A percentile compares a stretch with the other conserved stretches of the same genome.
phyloP scores from a whole-genome alignment of 2,329 filamentous ascomycete genomes.

The Aspergillus aculeatinus region DNA sequence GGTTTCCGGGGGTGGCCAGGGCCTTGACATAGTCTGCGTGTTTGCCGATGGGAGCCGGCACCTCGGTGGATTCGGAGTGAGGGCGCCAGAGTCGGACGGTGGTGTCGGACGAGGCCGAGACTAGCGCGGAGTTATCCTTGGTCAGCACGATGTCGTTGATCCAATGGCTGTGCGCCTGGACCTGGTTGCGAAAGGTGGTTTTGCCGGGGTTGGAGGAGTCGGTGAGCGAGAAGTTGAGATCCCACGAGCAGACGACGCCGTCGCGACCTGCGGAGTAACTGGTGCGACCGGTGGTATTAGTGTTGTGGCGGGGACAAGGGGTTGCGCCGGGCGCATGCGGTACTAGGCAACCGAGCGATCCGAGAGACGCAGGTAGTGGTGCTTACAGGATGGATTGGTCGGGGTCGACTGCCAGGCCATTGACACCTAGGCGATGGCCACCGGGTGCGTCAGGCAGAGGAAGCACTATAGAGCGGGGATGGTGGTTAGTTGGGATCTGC shows the following conservation, averaged over 20 bases:
- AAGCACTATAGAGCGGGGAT: slow-evolving; percentile 54
- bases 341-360: neutral
- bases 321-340: neutral
- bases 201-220: slow-evolving; percentile 35
- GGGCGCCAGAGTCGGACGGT: slow-evolving; percentile 93
- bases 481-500: slow-evolving; percentile 8
- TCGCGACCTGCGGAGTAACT: slow-evolving; percentile 96
- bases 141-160: slow-evolving; percentile 88
- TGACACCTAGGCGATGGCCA: slow-evolving; percentile 90
- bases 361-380: neutral
- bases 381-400: slow-evolving; percentile 81
- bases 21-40: slow-evolving; percentile 97
- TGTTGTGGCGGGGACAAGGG: slow-evolving; percentile 7
- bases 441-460: slow-evolving; percentile 72
- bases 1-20: slow-evolving; percentile 71
- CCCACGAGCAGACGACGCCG: slow-evolving; percentile 94
- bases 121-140: slow-evolving; percentile 72
- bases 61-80: slow-evolving; percentile 59
- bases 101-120: slow-evolving; percentile 90
- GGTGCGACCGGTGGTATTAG: slow-evolving; percentile 20
- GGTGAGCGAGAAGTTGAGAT: slow-evolving; percentile 55
- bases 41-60: slow-evolving; percentile 79
- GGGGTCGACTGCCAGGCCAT: slow-evolving; percentile 84
- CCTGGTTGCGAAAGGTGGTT: slow-evolving; percentile 60
- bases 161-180: slow-evolving; percentile 90